Conservation (phyloP, 768 basidiomycete species). For the Tephrocybe rancida region DNA sequence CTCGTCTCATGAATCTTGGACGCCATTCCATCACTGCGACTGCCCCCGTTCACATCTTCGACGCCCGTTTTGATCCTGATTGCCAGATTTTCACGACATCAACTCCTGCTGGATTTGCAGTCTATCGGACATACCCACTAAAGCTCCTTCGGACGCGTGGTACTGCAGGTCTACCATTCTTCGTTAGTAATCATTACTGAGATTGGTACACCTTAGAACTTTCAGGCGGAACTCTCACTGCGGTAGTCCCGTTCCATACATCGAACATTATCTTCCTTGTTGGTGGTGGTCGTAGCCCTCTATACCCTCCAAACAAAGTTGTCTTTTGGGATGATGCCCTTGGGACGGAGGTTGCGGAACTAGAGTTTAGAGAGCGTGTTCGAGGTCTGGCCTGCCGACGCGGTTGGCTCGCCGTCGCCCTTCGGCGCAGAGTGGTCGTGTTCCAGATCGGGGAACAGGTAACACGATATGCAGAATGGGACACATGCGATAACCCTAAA, state of each 20-base stretch:
- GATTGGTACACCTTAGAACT: slow-evolving; percentile 52
- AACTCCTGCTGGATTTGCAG: slow-evolving; percentile 81
- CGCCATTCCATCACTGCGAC: slow-evolving; percentile 83
- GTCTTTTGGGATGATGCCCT: slow-evolving; percentile 85
- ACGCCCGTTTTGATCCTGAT: slow-evolving; percentile 81
- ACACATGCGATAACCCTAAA: slow-evolving; percentile 85
- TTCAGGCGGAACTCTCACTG: slow-evolving; percentile 76
- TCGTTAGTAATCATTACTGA: not conserved
- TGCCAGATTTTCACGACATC: slow-evolving; percentile 79
- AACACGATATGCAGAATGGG: slow-evolving; percentile 73
- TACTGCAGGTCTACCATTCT: slow-evolving; percentile 32
- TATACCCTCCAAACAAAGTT: slow-evolving; percentile 92
- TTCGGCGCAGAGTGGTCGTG: slow-evolving; percentile 77
- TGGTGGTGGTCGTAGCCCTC: slow-evolving; percentile 85
- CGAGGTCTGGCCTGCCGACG: slow-evolving; percentile 79
- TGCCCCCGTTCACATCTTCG: slow-evolving; percentile 71
- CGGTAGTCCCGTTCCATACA: slow-evolving; percentile 76
- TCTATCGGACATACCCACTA: slow-evolving; percentile 78
- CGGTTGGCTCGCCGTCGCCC: slow-evolving; percentile 82
- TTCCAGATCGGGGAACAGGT: slow-evolving; percentile 71
- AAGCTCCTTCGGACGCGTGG: slow-evolving; percentile 82
- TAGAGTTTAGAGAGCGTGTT: slow-evolving; percentile 87
- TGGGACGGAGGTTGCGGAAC: slow-evolving; percentile 79
- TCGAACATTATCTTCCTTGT: slow-evolving; percentile 85
- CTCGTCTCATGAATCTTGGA: slow-evolving; percentile 76